These are phyloP conservation scores for Cenococcum geophilum DNA, from an alignment of 495 filamentous ascomycete genomes.

Conservation along the genomic window DNA sequence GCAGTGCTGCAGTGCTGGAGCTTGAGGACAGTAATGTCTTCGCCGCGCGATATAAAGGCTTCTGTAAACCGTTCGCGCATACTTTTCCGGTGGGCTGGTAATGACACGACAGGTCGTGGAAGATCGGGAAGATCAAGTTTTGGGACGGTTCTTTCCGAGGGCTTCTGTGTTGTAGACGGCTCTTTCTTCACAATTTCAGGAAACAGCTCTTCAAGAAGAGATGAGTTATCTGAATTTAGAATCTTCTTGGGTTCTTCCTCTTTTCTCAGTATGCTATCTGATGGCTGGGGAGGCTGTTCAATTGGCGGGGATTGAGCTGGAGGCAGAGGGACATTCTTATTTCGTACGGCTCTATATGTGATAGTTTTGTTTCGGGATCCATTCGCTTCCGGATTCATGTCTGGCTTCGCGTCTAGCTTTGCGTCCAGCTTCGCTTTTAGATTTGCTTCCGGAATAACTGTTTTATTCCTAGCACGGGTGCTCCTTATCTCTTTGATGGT, in stretches of 20 bases:
- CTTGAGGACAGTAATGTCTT: slow-evolving; percentile 42
- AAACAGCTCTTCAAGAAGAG: slow-evolving; percentile 55
- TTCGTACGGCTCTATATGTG: no score
- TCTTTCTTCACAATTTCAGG: slow-evolving; percentile 39
- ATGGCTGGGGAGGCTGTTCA: slow-evolving; percentile 16
- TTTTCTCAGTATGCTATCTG: slow-evolving; percentile 42
- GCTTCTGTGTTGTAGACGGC: background rate
- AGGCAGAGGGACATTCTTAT: no score
- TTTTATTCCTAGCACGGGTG: no score
- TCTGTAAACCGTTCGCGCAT: slow-evolving; percentile 5
- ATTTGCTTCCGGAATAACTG: no score
- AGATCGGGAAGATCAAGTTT: slow-evolving; percentile 10
- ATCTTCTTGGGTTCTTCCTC: background rate
- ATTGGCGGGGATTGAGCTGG: background rate
- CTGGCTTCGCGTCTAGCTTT: no score
- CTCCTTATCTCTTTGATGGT: no score
- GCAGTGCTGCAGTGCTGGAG: slow-evolving; percentile 48
- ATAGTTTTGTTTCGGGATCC: no score
- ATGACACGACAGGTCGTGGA: background rate
- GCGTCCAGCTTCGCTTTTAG: no score
- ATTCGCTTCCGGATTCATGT: no score
- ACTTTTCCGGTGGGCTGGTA: background rate
- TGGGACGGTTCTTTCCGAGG: background rate
- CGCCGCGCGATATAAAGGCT: slow-evolving; percentile 8
- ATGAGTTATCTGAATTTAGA: slow-evolving; percentile 14